Base-by-base conservation (phyloP, 352 stramenopile genomes). In the Phytopythium sindhum region DNA sequence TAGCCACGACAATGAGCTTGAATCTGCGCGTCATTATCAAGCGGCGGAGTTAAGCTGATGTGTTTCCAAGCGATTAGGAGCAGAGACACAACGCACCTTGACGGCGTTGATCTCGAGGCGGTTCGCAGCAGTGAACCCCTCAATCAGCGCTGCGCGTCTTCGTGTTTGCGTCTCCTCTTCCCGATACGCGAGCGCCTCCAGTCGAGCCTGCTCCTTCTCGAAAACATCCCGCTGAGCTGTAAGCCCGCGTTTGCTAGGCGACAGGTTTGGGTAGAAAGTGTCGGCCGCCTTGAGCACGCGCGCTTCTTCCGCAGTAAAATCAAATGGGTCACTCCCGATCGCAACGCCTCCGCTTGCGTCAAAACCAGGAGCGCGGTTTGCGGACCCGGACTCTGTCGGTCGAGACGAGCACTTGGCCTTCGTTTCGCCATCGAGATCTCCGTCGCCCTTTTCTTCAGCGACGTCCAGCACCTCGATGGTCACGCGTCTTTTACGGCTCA, bases 381-480 rank as follows among this genome's bases (percentile, higher is more conserved):
- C 8, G n/a, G 44, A 17, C 4, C 23, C 15, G 9, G 12, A 15
- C 14, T 23, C 15, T 37, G 26, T 7, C 26, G 11, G 14, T 9
- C 6, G 11, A 33, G 10, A 29, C 24, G 10, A 14, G 4, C 12
- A 12, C 12, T 26, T 21, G 8, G 33, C n/a, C 23, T 50, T 24
- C 37, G 39, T 6, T 26, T 35, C 19, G 21, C 21, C 19, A 24
- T 19, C 17, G 5, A 17, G 3, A 14, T 8, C 24, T 21, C 57
- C 63, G 6, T 10, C 19, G 11, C 28, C 51, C 2, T 72, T 63
- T 2, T 76, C 65, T 2, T 83, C 68, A 0, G 76, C 74, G 28
- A 82, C 71, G 41, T 91, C 79, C 31, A 90, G 48, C 14, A 92
- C 81, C 65, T 92, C 81, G 47, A 92, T 90, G 1, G 84, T 92